Conservation (phyloP, 495 filamentous ascomycete species). For the Neurospora cerealis region DNA sequence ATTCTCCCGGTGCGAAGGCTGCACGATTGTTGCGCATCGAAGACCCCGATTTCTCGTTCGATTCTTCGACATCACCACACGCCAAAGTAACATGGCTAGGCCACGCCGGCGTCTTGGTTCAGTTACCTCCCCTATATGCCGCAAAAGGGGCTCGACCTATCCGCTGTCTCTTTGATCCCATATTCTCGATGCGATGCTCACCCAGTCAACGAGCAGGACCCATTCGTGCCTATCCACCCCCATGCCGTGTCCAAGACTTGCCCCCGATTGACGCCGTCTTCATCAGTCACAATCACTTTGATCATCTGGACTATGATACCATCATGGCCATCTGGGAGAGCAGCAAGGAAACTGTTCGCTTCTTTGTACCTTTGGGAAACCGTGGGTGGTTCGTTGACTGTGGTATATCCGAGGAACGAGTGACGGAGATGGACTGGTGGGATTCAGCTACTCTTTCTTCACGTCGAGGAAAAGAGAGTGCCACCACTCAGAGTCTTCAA, state of each 20-base stretch:
- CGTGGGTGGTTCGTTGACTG: slow-evolving; percentile 25
- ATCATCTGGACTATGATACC: slow-evolving; percentile 38
- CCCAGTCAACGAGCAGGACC: slow-evolving; percentile 38
- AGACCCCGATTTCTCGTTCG: slow-evolving; percentile 17
- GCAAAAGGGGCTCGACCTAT: slow-evolving; percentile 7
- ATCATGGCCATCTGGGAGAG: slow-evolving; percentile 27
- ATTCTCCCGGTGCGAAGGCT: slow-evolving; percentile 11
- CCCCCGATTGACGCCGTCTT: slow-evolving; percentile 40
- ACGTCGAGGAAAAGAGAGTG: slow-evolving; percentile 12
- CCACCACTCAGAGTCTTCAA: slow-evolving; percentile 4
- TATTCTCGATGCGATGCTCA: slow-evolving; percentile 41
- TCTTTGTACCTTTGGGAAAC: slow-evolving; percentile 36
- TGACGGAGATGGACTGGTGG: slow-evolving; percentile 46
- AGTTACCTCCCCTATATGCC: slow-evolving; percentile 15
- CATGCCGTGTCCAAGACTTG: slow-evolving; percentile 35
- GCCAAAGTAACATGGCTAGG: slow-evolving; percentile 43
- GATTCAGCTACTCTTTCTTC: slow-evolving; percentile 24
- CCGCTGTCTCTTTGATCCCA: slow-evolving; percentile 41
- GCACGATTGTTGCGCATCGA: slow-evolving; percentile 11
- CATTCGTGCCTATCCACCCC: slow-evolving; percentile 39
- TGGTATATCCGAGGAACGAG: slow-evolving; percentile 28
- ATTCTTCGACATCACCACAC: not conserved
- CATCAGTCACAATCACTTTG: slow-evolving; percentile 45
- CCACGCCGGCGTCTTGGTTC: slow-evolving; percentile 40
- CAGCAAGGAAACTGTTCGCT: slow-evolving; percentile 23